Evolutionary conservation across 164 flowering plant species (phyloP), one percentile per base, ranked within the genome.

Genomic region (Magnolia officinalis): DNA sequence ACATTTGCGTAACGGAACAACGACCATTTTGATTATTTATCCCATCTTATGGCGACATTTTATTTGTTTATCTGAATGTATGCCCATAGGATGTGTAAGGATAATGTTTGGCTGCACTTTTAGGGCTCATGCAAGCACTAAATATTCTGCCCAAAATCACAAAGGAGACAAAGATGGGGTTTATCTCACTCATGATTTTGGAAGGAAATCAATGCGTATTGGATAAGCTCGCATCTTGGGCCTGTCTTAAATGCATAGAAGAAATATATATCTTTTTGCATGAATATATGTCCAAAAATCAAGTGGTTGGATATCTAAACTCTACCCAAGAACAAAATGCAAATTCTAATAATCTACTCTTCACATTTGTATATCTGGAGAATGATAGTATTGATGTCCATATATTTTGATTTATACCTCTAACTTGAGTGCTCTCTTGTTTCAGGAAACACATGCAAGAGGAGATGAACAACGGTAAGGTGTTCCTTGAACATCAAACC

Each of bases 381-480:
- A 16, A 55, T 55, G 61, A 37, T 37, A 37, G 45, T 37, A 3
- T 37, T 37, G 45, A 26, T 37, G 45, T 37, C 6, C 45, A 37
- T 37, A 4, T 37, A 0, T 37, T 37, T 37, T 37, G 45, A 37
- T 55, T 11, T 55, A 55, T 55, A 14, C 18, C 63, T n/a, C 26
- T 26, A 58, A 51, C 45, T 10, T 67, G 1, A 11, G 20, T 71
- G 67, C 14, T 74, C 37, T 68, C 59, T 24, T 76, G 19, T 74
- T 85, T 69, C 84, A 90, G 94, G 88, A 72, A 45, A 71, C 70
- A 23, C 73, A 78, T 65, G 75, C 83, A 63, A 80, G 86, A 78
- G 86, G 82, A 76, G 78, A 52, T 71, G 87, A 84, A 29, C 80
- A 75, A 31, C 23, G 82, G 90, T 88, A 67, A 84, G 89, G 78